phyloP scores from a whole-genome alignment of 2,329 filamentous ascomycete species.

The Cryphonectria radicalis region DNA sequence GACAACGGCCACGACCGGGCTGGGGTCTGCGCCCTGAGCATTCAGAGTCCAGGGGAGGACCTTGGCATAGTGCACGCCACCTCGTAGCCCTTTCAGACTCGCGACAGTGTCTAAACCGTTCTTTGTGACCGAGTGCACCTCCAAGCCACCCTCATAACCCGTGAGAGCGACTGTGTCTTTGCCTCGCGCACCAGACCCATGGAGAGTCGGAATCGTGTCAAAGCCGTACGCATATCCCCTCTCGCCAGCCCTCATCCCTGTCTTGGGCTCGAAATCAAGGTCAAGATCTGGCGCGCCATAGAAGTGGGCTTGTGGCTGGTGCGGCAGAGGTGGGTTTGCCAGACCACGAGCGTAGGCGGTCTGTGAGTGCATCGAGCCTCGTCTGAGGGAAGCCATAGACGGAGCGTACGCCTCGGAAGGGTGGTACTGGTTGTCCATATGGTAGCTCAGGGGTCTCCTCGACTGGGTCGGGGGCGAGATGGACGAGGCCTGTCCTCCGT shows the following conservation, averaged over 20 bases:
- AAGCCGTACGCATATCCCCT: conserved; percentile 81
- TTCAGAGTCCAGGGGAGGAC: conserved; percentile 72
- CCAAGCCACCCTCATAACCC: conserved; percentile 79
- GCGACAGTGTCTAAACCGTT: conserved; percentile 72
- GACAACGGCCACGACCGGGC: conserved; percentile 78
- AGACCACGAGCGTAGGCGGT: conserved; percentile 50
- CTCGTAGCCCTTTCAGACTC: conserved; percentile 75
- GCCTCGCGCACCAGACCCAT: conserved; percentile 48
- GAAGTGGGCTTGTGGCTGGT: conserved; percentile 77
- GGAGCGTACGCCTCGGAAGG: conserved; percentile 47
- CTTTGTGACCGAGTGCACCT: conserved; percentile 74
- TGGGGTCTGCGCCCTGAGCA: conserved; percentile 57
- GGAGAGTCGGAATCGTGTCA: conserved; percentile 62
- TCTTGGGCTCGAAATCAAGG: conserved; percentile 53
- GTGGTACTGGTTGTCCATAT: conserved; percentile 53
- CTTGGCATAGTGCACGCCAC: conserved; percentile 81
- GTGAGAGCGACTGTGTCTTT: conserved; percentile 67
- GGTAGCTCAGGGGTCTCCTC: conserved; percentile 58
- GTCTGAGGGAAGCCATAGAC: conserved; percentile 43
- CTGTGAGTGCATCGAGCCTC: conserved; percentile 56
- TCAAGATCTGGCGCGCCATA: conserved; percentile 77
- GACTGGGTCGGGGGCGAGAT: conserved; percentile 42
- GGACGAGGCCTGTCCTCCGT: conserved; percentile 50
- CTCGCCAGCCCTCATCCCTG: conserved; percentile 65
- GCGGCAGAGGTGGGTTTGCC: conserved; percentile 68